Base-by-base conservation (phyloP, 805 yeast species). In the Myxozyma neglecta region DNA sequence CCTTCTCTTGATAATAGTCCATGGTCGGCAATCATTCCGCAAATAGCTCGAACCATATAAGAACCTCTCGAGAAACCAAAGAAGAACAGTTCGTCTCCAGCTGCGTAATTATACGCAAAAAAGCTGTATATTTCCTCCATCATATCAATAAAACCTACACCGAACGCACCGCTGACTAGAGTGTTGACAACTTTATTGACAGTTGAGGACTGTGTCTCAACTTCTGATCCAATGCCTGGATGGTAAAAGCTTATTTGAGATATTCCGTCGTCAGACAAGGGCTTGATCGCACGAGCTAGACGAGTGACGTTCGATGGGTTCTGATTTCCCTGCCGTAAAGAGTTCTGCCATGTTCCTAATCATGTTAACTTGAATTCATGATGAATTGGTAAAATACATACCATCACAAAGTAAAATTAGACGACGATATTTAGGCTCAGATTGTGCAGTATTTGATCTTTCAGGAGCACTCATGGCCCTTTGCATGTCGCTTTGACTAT, bases 41-140 rank as follows among this genome's bases (percentile, higher is more conserved):
- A 46, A 14, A 60, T 43, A 7, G 58, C 36, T 8, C 66, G 53
- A 11, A 51, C 66, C 51, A 56, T 42, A 40, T 48, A 59, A n/a
- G 66, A 55, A 11, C 66, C 66, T 6, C 68, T 43, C 24, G 65
- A 60, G 47, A 59, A 64, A 2, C 68, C 68, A 37, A 64, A 64
- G 43, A 64, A 56, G 50, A 55, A 64, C 10, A 64, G 36, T 37
- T 60, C 61, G 35, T 64, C 68, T 14, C 65, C 68, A 14, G 13
- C 32, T 8, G 53, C 32, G 40, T 63, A 64, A 40, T 64, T 64
- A 32, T 52, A 55, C 20, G 62, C 56, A 11, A 64, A 20, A 46
- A 53, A 63, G 18, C 61, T 36, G 47, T 64, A 64, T 1, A 47
- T 61, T 4, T 53, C 58, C 34, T 53, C 53, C 35, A 63, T 51